phyloP scores from a whole-genome alignment of 371 early-diverging fungal genomes.

The Mortierella sp. region DNA sequence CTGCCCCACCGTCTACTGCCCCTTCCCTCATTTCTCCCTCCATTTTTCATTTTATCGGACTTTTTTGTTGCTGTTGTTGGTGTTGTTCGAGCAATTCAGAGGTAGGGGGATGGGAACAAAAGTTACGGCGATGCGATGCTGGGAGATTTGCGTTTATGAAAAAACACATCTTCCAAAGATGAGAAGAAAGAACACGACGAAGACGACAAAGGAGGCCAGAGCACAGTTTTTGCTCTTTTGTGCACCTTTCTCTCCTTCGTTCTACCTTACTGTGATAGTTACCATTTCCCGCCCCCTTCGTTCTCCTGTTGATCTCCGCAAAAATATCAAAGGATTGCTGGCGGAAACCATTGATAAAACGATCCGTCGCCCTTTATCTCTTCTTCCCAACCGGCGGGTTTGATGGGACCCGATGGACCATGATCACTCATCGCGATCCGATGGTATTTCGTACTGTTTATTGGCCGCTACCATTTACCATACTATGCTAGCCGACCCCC shows the following conservation, averaged over 20 bases:
- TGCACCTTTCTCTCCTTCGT: neutral
- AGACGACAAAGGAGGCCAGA: no score
- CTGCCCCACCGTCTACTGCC: neutral
- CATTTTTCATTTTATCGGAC: neutral
- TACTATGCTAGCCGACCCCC: neutral
- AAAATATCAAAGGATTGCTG: no score
- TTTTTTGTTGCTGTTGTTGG: neutral
- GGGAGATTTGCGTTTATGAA: slow-evolving; percentile 1
- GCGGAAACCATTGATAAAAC: neutral
- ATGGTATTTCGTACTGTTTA: neutral
- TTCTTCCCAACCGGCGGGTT: neutral
- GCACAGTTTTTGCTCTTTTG: neutral
- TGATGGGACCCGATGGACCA: neutral
- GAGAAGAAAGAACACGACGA: neutral
- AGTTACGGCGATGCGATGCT: neutral
- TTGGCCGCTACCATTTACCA: neutral
- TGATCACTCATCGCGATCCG: neutral
- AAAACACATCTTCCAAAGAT: neutral
- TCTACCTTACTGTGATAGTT: neutral
- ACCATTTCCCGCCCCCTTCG: neutral
- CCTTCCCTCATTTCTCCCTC: no score
- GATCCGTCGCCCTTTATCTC: neutral
- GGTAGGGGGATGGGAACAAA: neutral
- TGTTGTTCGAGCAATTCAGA: neutral
- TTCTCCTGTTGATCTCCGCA: neutral